Conservation (phyloP, 352 stramenopile species). For the Sclerospora graminicola region DNA sequence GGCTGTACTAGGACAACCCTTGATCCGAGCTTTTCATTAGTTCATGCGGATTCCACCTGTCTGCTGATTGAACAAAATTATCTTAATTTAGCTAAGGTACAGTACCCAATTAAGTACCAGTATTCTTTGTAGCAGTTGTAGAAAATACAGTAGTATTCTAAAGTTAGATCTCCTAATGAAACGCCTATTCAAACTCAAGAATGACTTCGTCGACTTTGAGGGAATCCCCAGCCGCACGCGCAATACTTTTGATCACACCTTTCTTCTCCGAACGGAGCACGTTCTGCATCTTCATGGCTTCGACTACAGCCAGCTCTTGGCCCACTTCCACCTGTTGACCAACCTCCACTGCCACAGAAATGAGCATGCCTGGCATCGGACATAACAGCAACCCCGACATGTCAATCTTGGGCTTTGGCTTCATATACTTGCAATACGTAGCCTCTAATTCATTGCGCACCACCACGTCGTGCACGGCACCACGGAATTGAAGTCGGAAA, state of each 20-base stretch:
- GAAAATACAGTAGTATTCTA: too few species aligned
- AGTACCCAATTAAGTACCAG: too few species aligned
- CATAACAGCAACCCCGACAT: constrained; percentile 86
- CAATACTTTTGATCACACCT: constrained; percentile 81
- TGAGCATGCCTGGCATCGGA: constrained; percentile 93
- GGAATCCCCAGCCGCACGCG: constrained; percentile 70
- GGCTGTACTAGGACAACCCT: too few species aligned
- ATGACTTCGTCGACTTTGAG: constrained; percentile 89
- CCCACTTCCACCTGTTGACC: constrained; percentile 90
- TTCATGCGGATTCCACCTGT: too few species aligned
- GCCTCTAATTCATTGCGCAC: constrained; percentile 87
- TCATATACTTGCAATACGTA: constrained; percentile 82
- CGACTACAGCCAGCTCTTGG: constrained; percentile 91
- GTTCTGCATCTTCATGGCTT: constrained; percentile 99
- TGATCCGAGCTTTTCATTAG: too few species aligned
- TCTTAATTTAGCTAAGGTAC: too few species aligned
- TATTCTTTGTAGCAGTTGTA: too few species aligned
- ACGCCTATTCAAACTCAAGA: constrained; percentile 82
- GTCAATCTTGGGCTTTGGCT: constrained; percentile 85
- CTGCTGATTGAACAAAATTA: too few species aligned
- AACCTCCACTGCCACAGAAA: constrained; percentile 72
- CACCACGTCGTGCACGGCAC: constrained; percentile 81
- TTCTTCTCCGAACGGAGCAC: constrained; percentile 87
- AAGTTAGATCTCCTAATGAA: too few species aligned
- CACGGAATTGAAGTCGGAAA: constrained; percentile 78